These are phyloP conservation scores for Saccharomycopsis microspora DNA, from an alignment of 805 yeast genomes.

Conservation along the genomic window DNA sequence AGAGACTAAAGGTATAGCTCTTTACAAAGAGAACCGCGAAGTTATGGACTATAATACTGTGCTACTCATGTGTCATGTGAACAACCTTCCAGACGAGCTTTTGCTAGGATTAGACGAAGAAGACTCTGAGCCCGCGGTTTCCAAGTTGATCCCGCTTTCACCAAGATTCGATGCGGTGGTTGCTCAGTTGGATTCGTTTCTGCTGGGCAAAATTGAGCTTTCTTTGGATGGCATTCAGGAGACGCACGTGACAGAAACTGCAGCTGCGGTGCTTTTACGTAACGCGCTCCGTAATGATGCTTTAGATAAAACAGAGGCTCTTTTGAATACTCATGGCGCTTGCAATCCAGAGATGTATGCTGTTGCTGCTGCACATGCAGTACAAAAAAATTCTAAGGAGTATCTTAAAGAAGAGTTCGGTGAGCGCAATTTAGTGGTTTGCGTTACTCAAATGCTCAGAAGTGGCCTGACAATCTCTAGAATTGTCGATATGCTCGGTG, in stretches of 20 bases:
- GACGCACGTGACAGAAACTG: too few species aligned
- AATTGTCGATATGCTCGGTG: slow-evolving; percentile 62
- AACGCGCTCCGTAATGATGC: too few species aligned
- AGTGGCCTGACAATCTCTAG: slow-evolving; percentile 38
- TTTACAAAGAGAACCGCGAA: slow-evolving; percentile 36
- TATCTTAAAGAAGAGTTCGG: slow-evolving; percentile 39
- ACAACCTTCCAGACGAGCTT: slow-evolving; percentile 18
- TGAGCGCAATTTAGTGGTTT: slow-evolving; percentile 32
- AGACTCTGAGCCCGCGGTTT: slow-evolving; percentile 10
- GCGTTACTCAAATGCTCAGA: slow-evolving; percentile 43
- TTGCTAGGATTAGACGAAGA: slow-evolving; percentile 1
- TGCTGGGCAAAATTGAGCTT: too few species aligned
- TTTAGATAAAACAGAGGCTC: too few species aligned
- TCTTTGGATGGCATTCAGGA: too few species aligned
- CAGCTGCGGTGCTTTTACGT: too few species aligned
- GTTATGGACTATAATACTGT: slow-evolving; percentile 46
- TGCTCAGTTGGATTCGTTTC: too few species aligned
- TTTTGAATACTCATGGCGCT: slow-evolving; percentile 45
- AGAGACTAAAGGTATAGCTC: slow-evolving; percentile 42
- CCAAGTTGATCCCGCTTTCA: too few species aligned
- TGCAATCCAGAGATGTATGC: slow-evolving; percentile 54
- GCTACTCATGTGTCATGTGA: slow-evolving; percentile 44
- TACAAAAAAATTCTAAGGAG: slow-evolving; percentile 18
- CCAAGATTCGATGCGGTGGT: too few species aligned
- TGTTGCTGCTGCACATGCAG: slow-evolving; percentile 42